Conservation (phyloP, 2,329 filamentous ascomycete genomes). For the Aspergillus sp. region DNA sequence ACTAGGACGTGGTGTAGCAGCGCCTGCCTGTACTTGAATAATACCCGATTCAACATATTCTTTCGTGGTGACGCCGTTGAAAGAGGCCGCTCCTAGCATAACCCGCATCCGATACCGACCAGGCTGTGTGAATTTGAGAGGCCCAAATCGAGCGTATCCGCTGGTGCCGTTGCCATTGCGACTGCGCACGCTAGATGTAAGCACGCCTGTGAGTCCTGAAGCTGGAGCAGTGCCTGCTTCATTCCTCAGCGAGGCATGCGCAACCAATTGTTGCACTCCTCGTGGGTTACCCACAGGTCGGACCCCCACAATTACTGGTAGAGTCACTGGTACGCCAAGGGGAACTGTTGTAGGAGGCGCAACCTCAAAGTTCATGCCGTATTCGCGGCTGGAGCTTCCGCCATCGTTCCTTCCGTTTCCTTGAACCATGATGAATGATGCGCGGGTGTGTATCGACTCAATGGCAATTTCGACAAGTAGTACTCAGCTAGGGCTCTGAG, state of each 20-base stretch:
- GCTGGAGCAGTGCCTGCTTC: conserved; percentile 26
- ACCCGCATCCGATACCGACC: conserved; percentile 34
- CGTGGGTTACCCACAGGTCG: conserved; percentile 29
- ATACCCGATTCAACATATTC: conserved; percentile 33
- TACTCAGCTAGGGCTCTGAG: background rate
- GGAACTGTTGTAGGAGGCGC: conserved; percentile 29
- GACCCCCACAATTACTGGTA: conserved; percentile 35
- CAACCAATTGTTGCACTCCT: conserved; percentile 31
- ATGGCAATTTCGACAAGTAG: background rate
- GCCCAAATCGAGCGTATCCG: conserved; percentile 33
- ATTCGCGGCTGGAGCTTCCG: conserved; percentile 29
- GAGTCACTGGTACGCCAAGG: conserved; percentile 30
- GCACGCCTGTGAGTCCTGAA: conserved; percentile 27
- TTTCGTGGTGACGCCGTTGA: conserved; percentile 31
- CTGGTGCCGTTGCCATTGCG: conserved; percentile 30
- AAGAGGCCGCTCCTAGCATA: conserved; percentile 33
- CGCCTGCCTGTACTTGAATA: conserved; percentile 32
- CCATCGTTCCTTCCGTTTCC: background rate
- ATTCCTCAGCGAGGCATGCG: conserved; percentile 30
- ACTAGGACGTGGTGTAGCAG: conserved; percentile 33
- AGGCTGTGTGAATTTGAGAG: conserved; percentile 30
- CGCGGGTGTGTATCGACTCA: background rate
- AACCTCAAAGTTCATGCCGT: conserved; percentile 33
- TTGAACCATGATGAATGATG: conserved; percentile 19
- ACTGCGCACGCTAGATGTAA: conserved; percentile 37